A percentile compares a stretch with the other conserved stretches of the same genome.
phyloP scores from a whole-genome alignment of 2,329 filamentous ascomycete genomes.

The Periconia sp. region DNA sequence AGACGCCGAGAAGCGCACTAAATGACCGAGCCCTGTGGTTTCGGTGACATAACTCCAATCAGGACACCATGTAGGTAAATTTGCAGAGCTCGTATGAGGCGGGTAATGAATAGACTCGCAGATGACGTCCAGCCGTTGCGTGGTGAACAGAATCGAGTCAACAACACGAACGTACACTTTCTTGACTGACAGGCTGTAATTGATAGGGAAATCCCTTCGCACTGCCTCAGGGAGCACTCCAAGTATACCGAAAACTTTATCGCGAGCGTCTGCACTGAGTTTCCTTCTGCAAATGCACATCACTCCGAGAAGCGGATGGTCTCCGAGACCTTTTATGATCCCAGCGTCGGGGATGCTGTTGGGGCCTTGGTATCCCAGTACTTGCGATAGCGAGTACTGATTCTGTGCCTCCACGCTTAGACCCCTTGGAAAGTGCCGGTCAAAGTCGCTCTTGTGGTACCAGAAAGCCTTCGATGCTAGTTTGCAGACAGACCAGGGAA shows the following conservation, averaged over 20 bases:
- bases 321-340: constrained; percentile 14
- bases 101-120: constrained; percentile 46
- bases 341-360: constrained; percentile 18
- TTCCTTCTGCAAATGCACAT: constrained; percentile 33
- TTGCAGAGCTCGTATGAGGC: constrained; percentile 23
- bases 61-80: constrained; percentile 44
- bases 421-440: constrained; percentile 13
- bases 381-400: constrained; percentile 13
- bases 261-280: constrained; percentile 37
- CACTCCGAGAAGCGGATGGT: constrained; percentile 26
- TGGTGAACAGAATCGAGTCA: constrained; percentile 32
- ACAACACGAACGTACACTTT: constrained; percentile 46
- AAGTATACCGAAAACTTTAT: constrained; percentile 47
- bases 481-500: constrained; percentile 42
- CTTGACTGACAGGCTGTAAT: constrained; percentile 40
- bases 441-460: constrained; percentile 16
- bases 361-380: constrained; percentile 22
- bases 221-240: constrained; percentile 37
- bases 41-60: constrained; percentile 44
- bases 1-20: constrained; percentile 26
- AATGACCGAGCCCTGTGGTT: constrained; percentile 17
- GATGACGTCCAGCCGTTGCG: constrained; percentile 40
- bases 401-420: constrained; percentile 3
- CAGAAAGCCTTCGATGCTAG: constrained; percentile 25
- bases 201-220: constrained; percentile 30